Base-by-base conservation (phyloP, 805 yeast genomes). In the Candida quercuum region DNA sequence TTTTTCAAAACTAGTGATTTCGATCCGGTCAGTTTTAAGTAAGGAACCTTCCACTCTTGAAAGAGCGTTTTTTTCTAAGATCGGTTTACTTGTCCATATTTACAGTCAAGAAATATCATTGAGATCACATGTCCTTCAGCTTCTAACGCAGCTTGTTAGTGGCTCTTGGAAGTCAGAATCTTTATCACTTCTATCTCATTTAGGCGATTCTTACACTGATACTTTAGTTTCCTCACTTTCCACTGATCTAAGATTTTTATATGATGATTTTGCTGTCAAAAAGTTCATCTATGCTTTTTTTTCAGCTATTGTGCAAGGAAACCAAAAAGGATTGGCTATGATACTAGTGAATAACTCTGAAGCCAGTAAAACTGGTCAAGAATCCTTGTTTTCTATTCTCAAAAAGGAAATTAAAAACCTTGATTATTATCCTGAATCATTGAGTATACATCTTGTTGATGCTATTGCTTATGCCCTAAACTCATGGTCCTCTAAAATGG, bases 171-270 rank as follows among this genome's bases (percentile, higher is more conserved):
- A 66, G 6, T 61, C 63, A 5, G 78, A 74, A 20, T 74, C 80
- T 24, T 95, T 95, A 4, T 87, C 96, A 1, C 61, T 91, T 33
- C 65, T 91, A 28, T 84, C 97, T 0, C 86, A 86, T 54, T 61
- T 91, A 37, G 93, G 95, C 4, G 66, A 72, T n/a, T 66, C 69
- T 15, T 71, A 75, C 46, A 73, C 95, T 0, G 71, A 69, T 20
- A 59, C 75, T 4, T 66, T 91, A 21, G 63, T 86, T 9, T 65
- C 69, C n/a, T 70, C 81, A 1, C 56, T 91, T 21, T 71, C 78
- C 0, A 46, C 68, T 0, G 88, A 86, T 47, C 63, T 88, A 48
- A 70, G 72, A 21, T 75, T 73, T 44, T 64, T 74, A 1, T 64
- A 78, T 43, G 78, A 74, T 37, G 74, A 72, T 45, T 69, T 68